Conservation (phyloP, 805 yeast genomes). For the Kazachstania martiniae region DNA sequence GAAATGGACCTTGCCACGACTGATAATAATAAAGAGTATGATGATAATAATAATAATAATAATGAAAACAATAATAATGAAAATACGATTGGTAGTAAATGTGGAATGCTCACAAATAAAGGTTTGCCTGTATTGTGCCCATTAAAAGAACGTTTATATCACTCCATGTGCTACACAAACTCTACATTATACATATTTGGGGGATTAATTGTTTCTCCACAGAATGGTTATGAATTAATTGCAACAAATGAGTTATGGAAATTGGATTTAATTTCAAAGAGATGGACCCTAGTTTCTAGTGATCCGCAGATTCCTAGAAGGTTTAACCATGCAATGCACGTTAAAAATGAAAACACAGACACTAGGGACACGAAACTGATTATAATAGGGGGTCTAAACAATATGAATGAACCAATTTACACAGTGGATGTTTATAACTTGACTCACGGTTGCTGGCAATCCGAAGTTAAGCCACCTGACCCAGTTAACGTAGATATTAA, state of each 20-base stretch:
- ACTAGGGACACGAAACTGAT: conserved; percentile 21
- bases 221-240: conserved; percentile 26
- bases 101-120: no score
- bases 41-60: background rate
- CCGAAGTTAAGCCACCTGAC: conserved; percentile 5
- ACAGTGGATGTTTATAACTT: conserved; percentile 22
- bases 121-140: conserved; percentile 2
- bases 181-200: conserved; percentile 51
- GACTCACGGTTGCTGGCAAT: conserved; percentile 22
- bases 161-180: conserved; percentile 42
- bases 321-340: conserved; percentile 41
- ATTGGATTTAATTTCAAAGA: conserved; percentile 39
- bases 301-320: conserved; percentile 31
- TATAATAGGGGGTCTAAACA: conserved; percentile 25
- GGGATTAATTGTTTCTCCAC: conserved; percentile 41
- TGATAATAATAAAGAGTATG: background rate
- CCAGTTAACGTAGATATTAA: conserved; percentile 11
- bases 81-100: background rate
- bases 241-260: conserved; percentile 67
- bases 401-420: conserved; percentile 19
- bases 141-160: conserved; percentile 39
- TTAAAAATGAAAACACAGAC: conserved; percentile 19
- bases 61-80: no score
- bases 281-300: conserved; percentile 44
- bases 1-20: no score